Evolutionary conservation across 116 monocot genomes (phyloP).

Genomic region (Phalaenopsis hybrid): DNA sequence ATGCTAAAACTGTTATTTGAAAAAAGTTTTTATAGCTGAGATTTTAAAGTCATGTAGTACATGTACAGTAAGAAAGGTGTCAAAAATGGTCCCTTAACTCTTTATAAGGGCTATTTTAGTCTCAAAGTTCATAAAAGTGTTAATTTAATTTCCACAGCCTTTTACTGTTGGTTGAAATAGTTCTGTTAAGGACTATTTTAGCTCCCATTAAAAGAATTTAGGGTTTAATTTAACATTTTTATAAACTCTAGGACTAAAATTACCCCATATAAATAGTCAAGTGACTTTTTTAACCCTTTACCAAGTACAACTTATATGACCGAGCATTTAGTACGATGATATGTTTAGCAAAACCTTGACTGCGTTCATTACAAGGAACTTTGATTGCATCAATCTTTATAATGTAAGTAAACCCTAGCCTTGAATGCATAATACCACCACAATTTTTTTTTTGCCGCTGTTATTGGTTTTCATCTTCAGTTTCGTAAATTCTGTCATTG

Average conservation of each 20-base stretch:
- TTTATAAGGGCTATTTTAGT: too few species aligned
- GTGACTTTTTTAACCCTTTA: too few species aligned
- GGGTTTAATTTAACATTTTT: too few species aligned
- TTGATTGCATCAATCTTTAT: neutral
- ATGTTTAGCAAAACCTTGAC: neutral
- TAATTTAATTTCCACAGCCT: too few species aligned
- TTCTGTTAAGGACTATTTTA: too few species aligned
- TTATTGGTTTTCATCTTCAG: neutral
- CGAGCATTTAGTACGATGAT: neutral
- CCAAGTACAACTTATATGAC: neutral
- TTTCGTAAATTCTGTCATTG: neutral
- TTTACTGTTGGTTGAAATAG: too few species aligned
- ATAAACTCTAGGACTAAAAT: too few species aligned
- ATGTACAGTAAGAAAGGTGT: too few species aligned
- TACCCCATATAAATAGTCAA: too few species aligned
- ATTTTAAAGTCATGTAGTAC: neutral
- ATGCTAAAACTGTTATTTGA: neutral
- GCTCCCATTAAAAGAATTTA: too few species aligned
- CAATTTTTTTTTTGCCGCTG: neutral
- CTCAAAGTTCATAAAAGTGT: too few species aligned
- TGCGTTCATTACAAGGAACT: neutral
- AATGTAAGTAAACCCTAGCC: neutral
- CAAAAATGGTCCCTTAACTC: too few species aligned
- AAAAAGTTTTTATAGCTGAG: neutral
- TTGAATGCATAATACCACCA: neutral